Evolutionary conservation across 768 basidiomycete genomes (phyloP).

Genomic region (Amanita molliuscula): DNA sequence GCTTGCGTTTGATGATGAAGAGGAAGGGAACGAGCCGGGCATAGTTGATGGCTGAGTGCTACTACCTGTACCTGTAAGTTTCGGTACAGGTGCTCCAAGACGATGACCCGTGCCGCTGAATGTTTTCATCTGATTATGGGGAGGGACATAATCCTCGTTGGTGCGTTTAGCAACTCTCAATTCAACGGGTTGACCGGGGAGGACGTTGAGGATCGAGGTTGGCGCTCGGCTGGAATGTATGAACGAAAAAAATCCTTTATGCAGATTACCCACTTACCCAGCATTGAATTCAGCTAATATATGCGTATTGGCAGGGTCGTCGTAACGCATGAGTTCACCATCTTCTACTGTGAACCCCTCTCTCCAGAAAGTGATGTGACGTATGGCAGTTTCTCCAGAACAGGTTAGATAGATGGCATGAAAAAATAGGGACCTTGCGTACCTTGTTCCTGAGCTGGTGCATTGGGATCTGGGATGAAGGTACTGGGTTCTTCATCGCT

Average conservation of each 20-base stretch:
- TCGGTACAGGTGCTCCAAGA: slow-evolving; percentile 70
- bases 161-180: slow-evolving; percentile 65
- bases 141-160: slow-evolving; percentile 54
- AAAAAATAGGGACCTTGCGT: background rate
- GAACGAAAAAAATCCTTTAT: background rate
- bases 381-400: slow-evolving; percentile 47
- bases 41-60: slow-evolving; percentile 19
- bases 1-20: slow-evolving; percentile 13
- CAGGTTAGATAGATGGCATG: background rate
- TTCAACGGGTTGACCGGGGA: slow-evolving; percentile 73
- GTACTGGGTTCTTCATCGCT: slow-evolving; percentile 80
- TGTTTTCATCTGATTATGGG: slow-evolving; percentile 36
- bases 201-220: slow-evolving; percentile 62
- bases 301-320: slow-evolving; percentile 61
- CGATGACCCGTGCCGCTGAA: slow-evolving; percentile 75
- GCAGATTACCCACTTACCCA: slow-evolving; percentile 39
- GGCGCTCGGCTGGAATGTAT: slow-evolving; percentile 56
- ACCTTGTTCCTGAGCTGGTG: slow-evolving; percentile 20
- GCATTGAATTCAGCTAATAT: slow-evolving; percentile 69
- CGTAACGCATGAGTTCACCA: slow-evolving; percentile 76
- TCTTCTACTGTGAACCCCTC: slow-evolving; percentile 91
- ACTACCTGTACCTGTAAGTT: slow-evolving; percentile 9
- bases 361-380: slow-evolving; percentile 85
- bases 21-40: slow-evolving; percentile 52
- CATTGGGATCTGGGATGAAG: slow-evolving; percentile 66